Evolutionary conservation across 2,329 filamentous ascomycete genomes (phyloP).

Genomic region (Raffaelea ambrosiae): DNA sequence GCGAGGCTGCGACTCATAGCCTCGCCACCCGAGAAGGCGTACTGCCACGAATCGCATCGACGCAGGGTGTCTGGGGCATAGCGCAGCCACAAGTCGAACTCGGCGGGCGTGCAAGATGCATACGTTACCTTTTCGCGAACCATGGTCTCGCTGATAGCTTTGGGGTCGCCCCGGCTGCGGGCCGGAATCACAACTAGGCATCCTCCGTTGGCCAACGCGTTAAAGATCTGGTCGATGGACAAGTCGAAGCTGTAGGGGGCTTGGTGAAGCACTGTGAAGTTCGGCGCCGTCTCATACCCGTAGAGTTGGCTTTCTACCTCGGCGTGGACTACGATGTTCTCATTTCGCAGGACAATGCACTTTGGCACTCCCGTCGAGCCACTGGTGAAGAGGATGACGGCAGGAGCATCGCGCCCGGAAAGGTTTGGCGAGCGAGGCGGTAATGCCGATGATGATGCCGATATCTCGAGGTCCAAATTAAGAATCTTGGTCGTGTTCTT

Average conservation of each 20-base stretch:
- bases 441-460: neutral
- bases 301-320: neutral
- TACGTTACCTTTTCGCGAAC: slow-evolving; percentile 19
- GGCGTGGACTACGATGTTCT: slow-evolving; percentile 39
- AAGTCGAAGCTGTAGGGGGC: slow-evolving; percentile 31
- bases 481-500: neutral
- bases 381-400: slow-evolving; percentile 46
- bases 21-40: slow-evolving; percentile 5
- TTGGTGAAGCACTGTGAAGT: slow-evolving; percentile 10
- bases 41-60: neutral
- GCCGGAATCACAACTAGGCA: slow-evolving; percentile 24
- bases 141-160: slow-evolving; percentile 24
- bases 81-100: slow-evolving; percentile 20
- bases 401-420: slow-evolving; percentile 20
- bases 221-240: slow-evolving; percentile 27
- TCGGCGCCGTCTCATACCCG: neutral
- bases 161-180: slow-evolving; percentile 22
- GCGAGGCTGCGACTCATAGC: neutral
- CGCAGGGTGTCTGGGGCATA: slow-evolving; percentile 1
- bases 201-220: slow-evolving; percentile 26
- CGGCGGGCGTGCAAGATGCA: slow-evolving; percentile 27
- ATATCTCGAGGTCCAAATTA: no score
- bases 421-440: neutral
- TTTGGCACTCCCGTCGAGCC: slow-evolving; percentile 50
- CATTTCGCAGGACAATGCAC: slow-evolving; percentile 48